Evolutionary conservation across 345 rosid species (phyloP), one percentile per base, ranked within the genome.

Genomic region (Rhodamnia argentea): DNA sequence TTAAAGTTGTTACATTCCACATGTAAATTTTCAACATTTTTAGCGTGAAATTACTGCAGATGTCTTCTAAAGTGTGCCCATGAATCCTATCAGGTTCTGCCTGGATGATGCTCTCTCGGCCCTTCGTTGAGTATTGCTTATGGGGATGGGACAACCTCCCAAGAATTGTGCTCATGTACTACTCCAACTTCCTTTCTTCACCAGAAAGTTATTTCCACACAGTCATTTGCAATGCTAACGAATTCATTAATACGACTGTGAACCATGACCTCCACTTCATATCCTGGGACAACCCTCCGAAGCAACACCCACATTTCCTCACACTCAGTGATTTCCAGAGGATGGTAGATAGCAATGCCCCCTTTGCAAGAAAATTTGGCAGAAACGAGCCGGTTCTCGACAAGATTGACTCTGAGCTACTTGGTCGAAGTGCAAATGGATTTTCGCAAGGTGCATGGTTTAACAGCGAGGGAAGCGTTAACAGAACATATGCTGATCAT

Each of bases 81-180:
- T 60, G 14, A 82, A 52, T 85, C 87, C 53, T 78, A 55, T 26
- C 91, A 95, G 98, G 98, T 84, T 96, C 99, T 56, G 98, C 99
- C 47, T 96, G 99, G 99, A 96, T 96, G 93, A 94, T 93, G 94
- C 91, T 96, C 50, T 92, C 98, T 50, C 96, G 97, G 22, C 91
- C 98, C 83, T 96, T 96, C 56, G 87, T 96, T 4, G 98, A 96
- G 86, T 96, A 91, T 84, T 93, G 92, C 85, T 83, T 94, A 55
- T 92, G 95, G 95, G 99, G 99, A 16, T 96, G 99, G 98, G 95
- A 96, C 91, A 96, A 93, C 87, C 95, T 96, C 83, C 97, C 99
- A 0, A 93, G 98, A 88, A 91, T 90, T 54, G 92, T 90, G 58
- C 94, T 96, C 44, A 96, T 96, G 98, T 95, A 96, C 88, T 96